These are phyloP conservation scores for Metschnikowia sp. DNA, from an alignment of 805 yeast genomes.

Conservation along the genomic window DNA sequence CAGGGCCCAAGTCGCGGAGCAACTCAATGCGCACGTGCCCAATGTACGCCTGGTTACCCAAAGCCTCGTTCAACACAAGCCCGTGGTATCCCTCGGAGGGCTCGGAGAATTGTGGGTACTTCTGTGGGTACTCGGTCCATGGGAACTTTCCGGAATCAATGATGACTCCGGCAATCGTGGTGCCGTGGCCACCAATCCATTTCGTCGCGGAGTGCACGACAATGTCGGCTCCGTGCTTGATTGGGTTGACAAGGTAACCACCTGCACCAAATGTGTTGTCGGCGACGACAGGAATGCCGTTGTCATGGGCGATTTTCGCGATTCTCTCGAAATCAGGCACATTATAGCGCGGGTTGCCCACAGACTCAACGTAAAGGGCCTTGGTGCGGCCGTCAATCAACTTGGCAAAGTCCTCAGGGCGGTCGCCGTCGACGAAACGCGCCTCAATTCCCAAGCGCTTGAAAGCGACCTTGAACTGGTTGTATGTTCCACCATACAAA, in stretches of 20 bases:
- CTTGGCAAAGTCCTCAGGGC: conserved; percentile 66
- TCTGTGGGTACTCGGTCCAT: conserved; percentile 80
- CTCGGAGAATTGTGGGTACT: conserved; percentile 85
- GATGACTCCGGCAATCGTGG: conserved; percentile 87
- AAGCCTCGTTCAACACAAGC: conserved; percentile 71
- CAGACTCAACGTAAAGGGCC: conserved; percentile 84
- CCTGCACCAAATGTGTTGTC: conserved; percentile 98
- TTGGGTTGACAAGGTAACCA: conserved; percentile 80
- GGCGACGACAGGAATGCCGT: conserved; percentile 86
- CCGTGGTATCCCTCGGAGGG: conserved; percentile 97
- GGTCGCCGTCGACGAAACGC: conserved; percentile 82
- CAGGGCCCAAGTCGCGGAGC: conserved; percentile 89
- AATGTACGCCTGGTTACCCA: conserved; percentile 77
- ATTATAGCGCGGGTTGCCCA: conserved; percentile 90
- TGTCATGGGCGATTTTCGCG: conserved; percentile 72
- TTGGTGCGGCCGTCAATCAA: conserved; percentile 81
- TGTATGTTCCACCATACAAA: conserved; percentile 94
- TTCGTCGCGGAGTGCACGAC: conserved; percentile 94
- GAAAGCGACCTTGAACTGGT: conserved; percentile 90
- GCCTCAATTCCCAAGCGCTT: conserved; percentile 84
- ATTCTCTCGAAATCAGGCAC: conserved; percentile 86
- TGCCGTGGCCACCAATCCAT: conserved; percentile 98
- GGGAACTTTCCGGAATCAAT: conserved; percentile 92
- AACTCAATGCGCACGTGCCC: conserved; percentile 79
- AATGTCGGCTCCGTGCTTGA: conserved; percentile 88